These are phyloP conservation scores for Gonapodya prolifera DNA, from an alignment of 192 early-diverging fungal genomes.

Conservation along the genomic window DNA sequence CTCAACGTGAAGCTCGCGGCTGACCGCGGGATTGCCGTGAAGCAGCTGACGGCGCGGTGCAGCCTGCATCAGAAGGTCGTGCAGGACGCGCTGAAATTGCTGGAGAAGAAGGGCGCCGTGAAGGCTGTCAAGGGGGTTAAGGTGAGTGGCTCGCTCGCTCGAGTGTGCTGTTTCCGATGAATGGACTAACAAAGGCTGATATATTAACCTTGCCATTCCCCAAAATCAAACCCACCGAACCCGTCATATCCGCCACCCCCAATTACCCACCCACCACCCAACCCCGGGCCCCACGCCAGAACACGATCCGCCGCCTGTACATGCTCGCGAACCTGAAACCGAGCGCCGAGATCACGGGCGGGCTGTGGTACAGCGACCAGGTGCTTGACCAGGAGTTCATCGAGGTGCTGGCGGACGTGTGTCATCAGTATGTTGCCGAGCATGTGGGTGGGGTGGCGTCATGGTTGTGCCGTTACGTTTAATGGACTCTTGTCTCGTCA, in stretches of 20 bases:
- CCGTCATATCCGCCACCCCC: neutral
- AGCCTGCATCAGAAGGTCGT: conserved; percentile 63
- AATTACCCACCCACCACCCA: neutral
- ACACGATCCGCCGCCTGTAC: conserved; percentile 76
- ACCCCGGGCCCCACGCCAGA: conserved; percentile 18
- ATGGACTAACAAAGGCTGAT: neutral
- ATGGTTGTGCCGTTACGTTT: neutral
- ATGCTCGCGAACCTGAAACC: conserved; percentile 77
- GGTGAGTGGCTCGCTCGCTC: conserved; percentile 17
- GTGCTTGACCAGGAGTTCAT: conserved; percentile 87
- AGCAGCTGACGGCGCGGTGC: conserved; percentile 64
- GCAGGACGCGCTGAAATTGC: conserved; percentile 56
- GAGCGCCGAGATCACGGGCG: conserved; percentile 78
- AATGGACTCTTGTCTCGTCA: neutral
- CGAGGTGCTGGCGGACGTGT: conserved; percentile 53
- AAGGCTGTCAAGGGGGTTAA: conserved; percentile 85
- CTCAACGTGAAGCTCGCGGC: conserved; percentile 65
- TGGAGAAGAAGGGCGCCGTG: conserved; percentile 71
- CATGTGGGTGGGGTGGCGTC: neutral
- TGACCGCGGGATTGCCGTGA: conserved; percentile 76
- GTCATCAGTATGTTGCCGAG: conserved; percentile 56
- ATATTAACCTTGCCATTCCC: neutral
- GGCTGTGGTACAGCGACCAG: conserved; percentile 86
- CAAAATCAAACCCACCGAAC: neutral
- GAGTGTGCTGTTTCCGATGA: neutral